Base-by-base conservation (phyloP, 805 yeast genomes). In the Torulaspora maleeae region DNA sequence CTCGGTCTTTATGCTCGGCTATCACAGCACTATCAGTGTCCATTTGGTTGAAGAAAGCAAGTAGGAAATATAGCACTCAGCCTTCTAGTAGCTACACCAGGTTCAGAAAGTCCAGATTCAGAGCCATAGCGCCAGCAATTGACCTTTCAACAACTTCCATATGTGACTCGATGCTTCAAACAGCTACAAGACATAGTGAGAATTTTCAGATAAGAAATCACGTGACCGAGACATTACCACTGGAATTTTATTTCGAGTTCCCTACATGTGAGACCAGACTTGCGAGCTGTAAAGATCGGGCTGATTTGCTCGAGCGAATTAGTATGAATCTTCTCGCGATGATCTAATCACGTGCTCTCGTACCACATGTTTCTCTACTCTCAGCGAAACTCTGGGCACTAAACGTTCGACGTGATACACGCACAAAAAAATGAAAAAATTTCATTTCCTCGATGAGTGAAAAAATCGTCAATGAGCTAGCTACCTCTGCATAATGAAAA, bases 381-480 rank as follows among this genome's bases (percentile, higher is more conserved):
- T 9, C 15, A 8, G 50, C 38, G 55, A 51, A 49, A 36, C 17
- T 43, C 16, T 32, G 29, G 29, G 51, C 28, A 55, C 58, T 46
- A 32, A 10, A 17, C 59, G 59, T 55, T 27, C 2, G 1, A 1
- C 10, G 30, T 45, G 56, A 54, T 15, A 41, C 54, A 54, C 49
- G 56, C 58, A 39, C 25, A 22, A 22, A 22, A 22, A 7, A 4
- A 2, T 22, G 16, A 29, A 43, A 43, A 41, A 44, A 36, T 28
- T 42, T 44, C 28, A 34, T 27, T 44, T 27, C 9, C 22, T 7
- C 44, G 40, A 41, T 41, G 39, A 41, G 43, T 25, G 43, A 39
- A 39, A 39, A 27, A 39, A 15, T 25, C 34, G 22, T 28, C 27
- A 29, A 19, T 17, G 27, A 20, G 28, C 12, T 16, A 20, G 28